Conservation (phyloP, 169 alveolate species). For the Cryptosporidium felis region DNA sequence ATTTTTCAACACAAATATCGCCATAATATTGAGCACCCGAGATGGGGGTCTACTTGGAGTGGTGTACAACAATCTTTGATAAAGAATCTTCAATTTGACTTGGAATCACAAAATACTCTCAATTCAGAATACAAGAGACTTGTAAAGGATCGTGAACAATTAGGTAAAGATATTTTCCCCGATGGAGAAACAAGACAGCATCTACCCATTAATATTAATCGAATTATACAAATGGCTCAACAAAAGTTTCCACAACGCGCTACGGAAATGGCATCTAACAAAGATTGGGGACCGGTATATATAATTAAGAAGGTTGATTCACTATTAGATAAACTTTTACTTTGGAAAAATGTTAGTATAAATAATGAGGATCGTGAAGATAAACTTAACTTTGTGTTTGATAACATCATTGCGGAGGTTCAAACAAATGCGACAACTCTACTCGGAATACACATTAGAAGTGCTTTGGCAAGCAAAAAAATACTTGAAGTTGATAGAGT, state of each 20-base stretch:
- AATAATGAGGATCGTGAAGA: slow-evolving; percentile 74
- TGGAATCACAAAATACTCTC: slow-evolving; percentile 73
- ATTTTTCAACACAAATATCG: slow-evolving; percentile 67
- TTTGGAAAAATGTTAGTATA: slow-evolving; percentile 31
- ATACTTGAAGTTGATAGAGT: slow-evolving; percentile 93
- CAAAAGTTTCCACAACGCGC: slow-evolving; percentile 66
- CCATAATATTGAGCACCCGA: slow-evolving; percentile 60
- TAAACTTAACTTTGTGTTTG: slow-evolving; percentile 77
- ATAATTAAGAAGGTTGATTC: slow-evolving; percentile 68
- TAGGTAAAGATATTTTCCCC: slow-evolving; percentile 87
- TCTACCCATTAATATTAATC: slow-evolving; percentile 93
- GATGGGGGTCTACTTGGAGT: slow-evolving; percentile 67
- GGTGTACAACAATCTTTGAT: slow-evolving; percentile 51
- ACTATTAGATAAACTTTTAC: slow-evolving; percentile 45
- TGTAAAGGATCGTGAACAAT: slow-evolving; percentile 77
- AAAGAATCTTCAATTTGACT: slow-evolving; percentile 67
- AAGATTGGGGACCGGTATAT: slow-evolving; percentile 73
- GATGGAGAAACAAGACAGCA: slow-evolving; percentile 96
- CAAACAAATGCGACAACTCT: slow-evolving; percentile 91
- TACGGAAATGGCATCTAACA: slow-evolving; percentile 37
- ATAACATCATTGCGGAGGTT: slow-evolving; percentile 83
- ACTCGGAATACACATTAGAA: slow-evolving; percentile 93
- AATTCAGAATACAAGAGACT: slow-evolving; percentile 80
- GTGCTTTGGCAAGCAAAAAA: slow-evolving; percentile 90
- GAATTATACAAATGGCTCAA: slow-evolving; percentile 90